Base-by-base conservation (phyloP, 768 basidiomycete genomes). In the Daedaleopsis sinensis region DNA sequence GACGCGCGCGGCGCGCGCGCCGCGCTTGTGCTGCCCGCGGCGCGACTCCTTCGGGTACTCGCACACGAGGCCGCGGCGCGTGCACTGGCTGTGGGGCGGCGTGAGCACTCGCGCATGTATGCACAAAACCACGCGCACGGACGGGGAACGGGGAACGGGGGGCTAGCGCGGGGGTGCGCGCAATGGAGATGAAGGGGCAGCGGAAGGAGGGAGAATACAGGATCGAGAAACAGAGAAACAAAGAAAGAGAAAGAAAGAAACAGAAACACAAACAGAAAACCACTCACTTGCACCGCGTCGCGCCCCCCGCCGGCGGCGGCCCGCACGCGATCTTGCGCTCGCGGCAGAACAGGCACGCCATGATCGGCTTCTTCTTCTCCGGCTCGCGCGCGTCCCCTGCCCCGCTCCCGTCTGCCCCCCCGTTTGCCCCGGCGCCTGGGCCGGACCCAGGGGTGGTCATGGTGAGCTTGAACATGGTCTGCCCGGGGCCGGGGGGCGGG, bases 311-410 rank as follows among this genome's bases (percentile, higher is more conserved):
- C 57, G 73, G 64, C 16, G 80, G 79, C 16, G 78, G 71, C 35
- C 81, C 81, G 64, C 81, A 82, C 23, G 79, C 79, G 66, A 82
- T 82, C 71, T 82, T 82, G 62, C 81, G 71, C 71, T 80, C 79
- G 60, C 81, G 73, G 63, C 81, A 82, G 71, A 82, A 82, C 54
- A 78, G 68, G 59, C 80, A 82, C 58, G 78, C 79, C 57, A 82
- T 72, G 57, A 76, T 77, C 57, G 81, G 79, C 70, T 80, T 80
- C 71, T 78, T 77, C 70, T 79, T 71, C 66, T 65, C 68, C 9
- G 65, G 55, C 46, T 62, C 57, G 50, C 59, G n/a, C 32, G 36
- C 56, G 5, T n/a, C 44, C 16, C 9, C 23, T n/a, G 16, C 44
- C 11, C 32, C 49, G 13, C 39, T 10, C 5, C 39, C 39, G 15